phyloP scores from a whole-genome alignment of 176 grass and related monocot genomes.

The Avena insularis region DNA sequence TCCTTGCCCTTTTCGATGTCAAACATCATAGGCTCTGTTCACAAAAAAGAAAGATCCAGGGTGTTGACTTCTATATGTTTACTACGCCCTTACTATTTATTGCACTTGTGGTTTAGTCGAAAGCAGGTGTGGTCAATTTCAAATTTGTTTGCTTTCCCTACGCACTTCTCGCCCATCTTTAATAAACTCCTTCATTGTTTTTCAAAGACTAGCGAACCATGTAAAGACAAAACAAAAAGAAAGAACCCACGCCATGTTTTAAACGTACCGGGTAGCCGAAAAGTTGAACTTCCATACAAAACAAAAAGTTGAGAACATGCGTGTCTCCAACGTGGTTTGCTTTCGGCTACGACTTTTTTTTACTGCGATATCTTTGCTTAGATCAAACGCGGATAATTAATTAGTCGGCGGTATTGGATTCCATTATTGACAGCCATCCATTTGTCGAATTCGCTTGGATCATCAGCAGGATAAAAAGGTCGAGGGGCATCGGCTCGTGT shows the following conservation, averaged over 20 bases:
- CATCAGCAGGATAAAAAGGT: slow-evolving; percentile 20
- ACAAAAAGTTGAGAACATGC: background rate
- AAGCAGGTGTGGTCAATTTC: background rate
- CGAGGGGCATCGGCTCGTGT: slow-evolving; percentile 40
- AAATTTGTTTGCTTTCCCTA: background rate
- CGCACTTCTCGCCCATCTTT: background rate
- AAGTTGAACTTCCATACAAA: background rate
- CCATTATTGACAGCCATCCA: slow-evolving; percentile 36
- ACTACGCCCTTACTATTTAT: background rate
- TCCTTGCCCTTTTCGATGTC: background rate
- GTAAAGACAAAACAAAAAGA: background rate
- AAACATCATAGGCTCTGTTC: background rate
- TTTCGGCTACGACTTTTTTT: slow-evolving; percentile 31
- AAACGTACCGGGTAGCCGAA: background rate
- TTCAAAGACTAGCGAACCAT: slow-evolving; percentile 22
- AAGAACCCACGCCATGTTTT: background rate
- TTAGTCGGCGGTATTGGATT: slow-evolving; percentile 44
- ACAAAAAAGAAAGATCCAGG: background rate
- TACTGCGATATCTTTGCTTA: slow-evolving; percentile 41
- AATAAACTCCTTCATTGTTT: background rate
- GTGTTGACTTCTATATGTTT: slow-evolving; percentile 1
- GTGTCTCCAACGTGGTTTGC: background rate
- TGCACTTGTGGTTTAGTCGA: background rate
- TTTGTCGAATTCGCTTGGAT: slow-evolving; percentile 36
- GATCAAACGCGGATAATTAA: slow-evolving; percentile 32